A percentile compares a stretch with the other conserved stretches of the same genome.
phyloP scores from a whole-genome alignment of 306 rosid genomes.

The Cucurbita moschata region DNA sequence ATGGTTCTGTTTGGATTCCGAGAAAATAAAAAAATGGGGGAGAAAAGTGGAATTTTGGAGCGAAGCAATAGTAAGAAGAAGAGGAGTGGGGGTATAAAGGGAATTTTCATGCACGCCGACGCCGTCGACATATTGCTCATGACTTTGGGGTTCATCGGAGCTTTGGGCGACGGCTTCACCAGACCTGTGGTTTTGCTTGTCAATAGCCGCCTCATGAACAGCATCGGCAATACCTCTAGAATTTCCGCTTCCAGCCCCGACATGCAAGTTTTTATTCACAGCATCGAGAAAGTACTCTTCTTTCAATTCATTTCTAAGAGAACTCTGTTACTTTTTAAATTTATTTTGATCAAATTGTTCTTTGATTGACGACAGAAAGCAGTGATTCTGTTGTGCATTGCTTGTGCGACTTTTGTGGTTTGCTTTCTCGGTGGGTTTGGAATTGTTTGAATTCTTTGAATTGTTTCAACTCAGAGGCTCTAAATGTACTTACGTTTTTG shows the following conservation, averaged over 20 bases:
- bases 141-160: slow-evolving; percentile 49
- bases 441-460: no score
- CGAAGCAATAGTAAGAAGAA: slow-evolving; percentile 6
- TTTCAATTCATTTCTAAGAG: no score
- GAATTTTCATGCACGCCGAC: slow-evolving; percentile 78
- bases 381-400: slow-evolving; percentile 47
- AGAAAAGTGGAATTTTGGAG: neutral
- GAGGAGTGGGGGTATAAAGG: slow-evolving; percentile 26
- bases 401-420: slow-evolving; percentile 46
- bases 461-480: no score
- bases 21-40: neutral
- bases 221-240: slow-evolving; percentile 13
- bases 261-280: no score
- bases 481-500: no score
- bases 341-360: neutral
- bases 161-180: slow-evolving; percentile 53
- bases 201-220: slow-evolving; percentile 36
- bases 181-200: slow-evolving; percentile 39
- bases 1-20: neutral
- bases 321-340: no score
- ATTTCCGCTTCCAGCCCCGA: no score
- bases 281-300: no score
- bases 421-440: slow-evolving; percentile 70
- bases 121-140: slow-evolving; percentile 32
- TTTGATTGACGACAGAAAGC: slow-evolving; percentile 48